Conservation (phyloP, 352 stramenopile genomes). For the Phytophthora constricta region DNA sequence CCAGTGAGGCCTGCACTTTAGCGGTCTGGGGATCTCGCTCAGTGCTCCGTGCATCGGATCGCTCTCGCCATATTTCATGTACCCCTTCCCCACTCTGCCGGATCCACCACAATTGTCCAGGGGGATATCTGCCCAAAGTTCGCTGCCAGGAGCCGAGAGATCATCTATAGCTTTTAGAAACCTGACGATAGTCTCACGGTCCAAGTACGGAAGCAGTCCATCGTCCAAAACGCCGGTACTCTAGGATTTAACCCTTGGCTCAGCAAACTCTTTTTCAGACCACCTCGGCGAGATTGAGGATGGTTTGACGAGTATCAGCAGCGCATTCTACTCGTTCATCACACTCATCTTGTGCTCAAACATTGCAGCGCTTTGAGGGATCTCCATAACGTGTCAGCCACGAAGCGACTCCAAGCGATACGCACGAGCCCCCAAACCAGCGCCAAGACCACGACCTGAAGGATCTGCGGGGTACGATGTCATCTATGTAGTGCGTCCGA, state of each 20-base stretch:
- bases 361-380: slow-evolving; percentile 48
- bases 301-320: slow-evolving; percentile 54
- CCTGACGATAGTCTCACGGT: slow-evolving; percentile 34
- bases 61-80: slow-evolving; percentile 46
- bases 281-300: slow-evolving; percentile 52
- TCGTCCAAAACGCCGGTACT: slow-evolving; percentile 49
- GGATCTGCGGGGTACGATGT: slow-evolving; percentile 50
- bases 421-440: slow-evolving; percentile 59
- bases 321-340: slow-evolving; percentile 47
- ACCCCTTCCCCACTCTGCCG: slow-evolving; percentile 24
- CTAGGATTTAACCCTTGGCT: slow-evolving; percentile 39
- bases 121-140: slow-evolving; percentile 47
- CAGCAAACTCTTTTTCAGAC: slow-evolving; percentile 42
- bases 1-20: slow-evolving; percentile 33
- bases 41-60: slow-evolving; percentile 51
- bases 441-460: slow-evolving; percentile 66
- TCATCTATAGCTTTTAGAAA: slow-evolving; percentile 53
- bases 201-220: slow-evolving; percentile 46
- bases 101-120: not conserved
- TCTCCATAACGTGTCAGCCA: slow-evolving; percentile 55
- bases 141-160: slow-evolving; percentile 43
- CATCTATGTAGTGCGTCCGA: slow-evolving; percentile 62
- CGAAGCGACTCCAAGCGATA: slow-evolving; percentile 57
- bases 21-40: slow-evolving; percentile 40
- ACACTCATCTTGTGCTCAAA: slow-evolving; percentile 59